These are phyloP conservation scores for Pecoramyces ruminantium DNA, from an alignment of 192 early-diverging fungal species.

Conservation along the genomic window DNA sequence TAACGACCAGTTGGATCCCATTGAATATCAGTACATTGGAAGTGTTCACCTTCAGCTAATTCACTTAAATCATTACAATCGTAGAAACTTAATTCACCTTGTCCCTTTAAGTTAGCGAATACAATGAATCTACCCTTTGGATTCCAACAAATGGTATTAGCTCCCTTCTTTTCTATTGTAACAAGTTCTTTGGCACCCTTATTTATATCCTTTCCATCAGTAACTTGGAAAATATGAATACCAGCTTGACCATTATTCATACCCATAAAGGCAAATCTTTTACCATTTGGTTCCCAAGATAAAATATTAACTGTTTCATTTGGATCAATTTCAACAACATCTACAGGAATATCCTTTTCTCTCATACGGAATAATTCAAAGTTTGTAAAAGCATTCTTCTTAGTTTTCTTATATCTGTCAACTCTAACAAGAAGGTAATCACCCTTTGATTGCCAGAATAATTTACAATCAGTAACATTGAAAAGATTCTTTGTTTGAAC, in stretches of 20 bases:
- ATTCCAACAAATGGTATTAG: conserved; percentile 80
- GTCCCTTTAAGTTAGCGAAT: conserved; percentile 64
- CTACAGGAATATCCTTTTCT: conserved; percentile 91
- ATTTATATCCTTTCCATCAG: conserved; percentile 6
- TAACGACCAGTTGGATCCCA: conserved; percentile 98
- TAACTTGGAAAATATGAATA: conserved; percentile 2
- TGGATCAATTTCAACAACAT: conserved; percentile 75
- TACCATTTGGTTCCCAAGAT: conserved; percentile 88
- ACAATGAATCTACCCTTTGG: conserved; percentile 88
- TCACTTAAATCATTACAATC: conserved; percentile 49
- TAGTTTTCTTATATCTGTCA: conserved; percentile 75
- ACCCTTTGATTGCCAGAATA: conserved; percentile 83
- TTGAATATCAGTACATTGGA: conserved; percentile 85
- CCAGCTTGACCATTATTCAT: conserved; percentile 39
- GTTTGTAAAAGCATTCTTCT: conserved; percentile 73
- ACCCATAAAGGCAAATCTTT: conserved; percentile 65
- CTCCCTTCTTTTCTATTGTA: conserved; percentile 60
- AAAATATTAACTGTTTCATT: conserved; percentile 57
- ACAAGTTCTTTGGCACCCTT: conserved; percentile 66
- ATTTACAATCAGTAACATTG: conserved; percentile 71
- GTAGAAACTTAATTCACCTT: conserved; percentile 79
- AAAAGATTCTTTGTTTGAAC: conserved; percentile 96
- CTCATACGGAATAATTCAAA: conserved; percentile 85
- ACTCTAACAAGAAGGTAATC: conserved; percentile 85
- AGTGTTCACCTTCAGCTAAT: conserved; percentile 71